Base-by-base conservation (phyloP, 257 asterid species). In the Ballota nigra region DNA sequence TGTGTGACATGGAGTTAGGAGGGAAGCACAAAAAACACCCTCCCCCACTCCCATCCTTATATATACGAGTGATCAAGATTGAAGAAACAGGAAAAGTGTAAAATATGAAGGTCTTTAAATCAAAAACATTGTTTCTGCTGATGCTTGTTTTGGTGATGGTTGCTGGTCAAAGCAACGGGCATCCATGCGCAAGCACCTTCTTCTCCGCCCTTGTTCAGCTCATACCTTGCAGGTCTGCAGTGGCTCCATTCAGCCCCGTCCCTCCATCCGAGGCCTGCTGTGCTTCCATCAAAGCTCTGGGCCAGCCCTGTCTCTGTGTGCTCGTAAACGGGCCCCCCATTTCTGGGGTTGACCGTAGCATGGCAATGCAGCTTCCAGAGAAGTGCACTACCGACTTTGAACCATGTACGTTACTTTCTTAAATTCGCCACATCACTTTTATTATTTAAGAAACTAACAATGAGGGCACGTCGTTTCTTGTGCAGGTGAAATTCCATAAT, bases 321-420 rank as follows among this genome's bases (percentile, higher is more conserved):
- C 95, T 94, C 13, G 78, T 91, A 36, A 94, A 84, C 57, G 99
- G 99, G n/a, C 99, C 99, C 58, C 96, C 99, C 1, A 89, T 94
- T 63, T 79, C 95, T 1, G 97, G 97, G 2, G 93, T 94, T 6
- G 99, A 94, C 63, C 89, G 98, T 4, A 61, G 45, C 82, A 79
- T 82, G 79, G 99, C 99, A 26, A 47, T 83, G 85, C 90, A 83
- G 85, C 99, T 94, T 73, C 99, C 99, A 1, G 89, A 80, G 52
- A 91, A 89, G 79, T 91, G 97, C 84, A 69, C 89, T 33, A 86
- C 94, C 33, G 85, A 87, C 88, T 94, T 94, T 72, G 95, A 86
- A 67, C 92, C 97, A 73, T 91, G 98, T 91, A 84, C 1, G 3
- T 0, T 40, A 28, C 41, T 57, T 33, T 71, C 53, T 13, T 19